These are phyloP conservation scores for Trichoderma polysporum DNA, from an alignment of 2,329 filamentous ascomycete genomes.

Conservation along the genomic window DNA sequence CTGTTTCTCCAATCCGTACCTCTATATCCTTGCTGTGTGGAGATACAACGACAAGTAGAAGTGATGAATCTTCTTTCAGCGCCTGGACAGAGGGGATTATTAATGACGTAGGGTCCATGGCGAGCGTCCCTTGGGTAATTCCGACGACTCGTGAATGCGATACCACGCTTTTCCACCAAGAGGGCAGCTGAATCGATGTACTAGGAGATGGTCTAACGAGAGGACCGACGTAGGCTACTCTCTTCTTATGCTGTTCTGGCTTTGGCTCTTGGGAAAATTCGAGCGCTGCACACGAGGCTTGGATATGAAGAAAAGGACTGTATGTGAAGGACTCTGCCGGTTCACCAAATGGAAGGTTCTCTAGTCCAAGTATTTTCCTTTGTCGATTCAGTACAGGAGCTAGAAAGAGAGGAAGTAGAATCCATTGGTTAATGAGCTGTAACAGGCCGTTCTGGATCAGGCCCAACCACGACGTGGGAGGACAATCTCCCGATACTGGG, in stretches of 20 bases:
- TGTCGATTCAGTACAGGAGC: slow-evolving; percentile 34
- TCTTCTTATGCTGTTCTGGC: slow-evolving; percentile 22
- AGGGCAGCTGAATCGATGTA: slow-evolving; percentile 28
- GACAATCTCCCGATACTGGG: slow-evolving; percentile 34
- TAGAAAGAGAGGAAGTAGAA: slow-evolving; percentile 31
- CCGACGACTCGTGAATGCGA: slow-evolving; percentile 33
- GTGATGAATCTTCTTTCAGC: slow-evolving; percentile 29
- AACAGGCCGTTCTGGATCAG: slow-evolving; percentile 30
- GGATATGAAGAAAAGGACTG: slow-evolving; percentile 41
- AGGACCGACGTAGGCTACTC: slow-evolving; percentile 36
- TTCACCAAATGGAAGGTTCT: slow-evolving; percentile 31
- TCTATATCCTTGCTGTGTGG: slow-evolving; percentile 32
- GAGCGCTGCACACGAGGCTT: slow-evolving; percentile 36
- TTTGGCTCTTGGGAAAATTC: slow-evolving; percentile 34
- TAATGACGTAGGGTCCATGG: slow-evolving; percentile 38
- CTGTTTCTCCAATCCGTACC: slow-evolving; percentile 23
- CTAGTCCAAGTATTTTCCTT: slow-evolving; percentile 31
- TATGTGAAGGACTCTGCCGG: slow-evolving; percentile 36
- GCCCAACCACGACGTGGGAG: slow-evolving; percentile 30
- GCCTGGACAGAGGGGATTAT: slow-evolving; percentile 41
- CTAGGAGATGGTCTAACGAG: slow-evolving; percentile 30
- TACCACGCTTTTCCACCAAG: slow-evolving; percentile 35
- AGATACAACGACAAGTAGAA: slow-evolving; percentile 37
- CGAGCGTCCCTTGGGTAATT: slow-evolving; percentile 41
- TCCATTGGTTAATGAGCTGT: slow-evolving; percentile 31